phyloP scores from a whole-genome alignment of 225 moss, liverwort and hornwort species.

The Sphagnum contortum region DNA sequence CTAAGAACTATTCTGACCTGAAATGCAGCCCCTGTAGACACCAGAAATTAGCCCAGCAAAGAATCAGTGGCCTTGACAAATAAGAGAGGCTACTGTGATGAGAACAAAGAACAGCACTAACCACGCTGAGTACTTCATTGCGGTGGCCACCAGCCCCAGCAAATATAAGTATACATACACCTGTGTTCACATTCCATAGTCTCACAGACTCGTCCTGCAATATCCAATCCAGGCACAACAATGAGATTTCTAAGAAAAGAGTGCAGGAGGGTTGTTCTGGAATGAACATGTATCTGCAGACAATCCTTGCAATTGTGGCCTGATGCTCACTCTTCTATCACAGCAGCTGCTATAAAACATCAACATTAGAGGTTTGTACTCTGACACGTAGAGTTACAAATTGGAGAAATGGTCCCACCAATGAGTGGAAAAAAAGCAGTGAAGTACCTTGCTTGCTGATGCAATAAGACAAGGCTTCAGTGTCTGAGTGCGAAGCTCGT shows the following conservation, averaged over 20 bases:
- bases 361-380: too few relatives aligned
- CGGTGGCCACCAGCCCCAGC: conserved; percentile 98
- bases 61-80: too few relatives aligned
- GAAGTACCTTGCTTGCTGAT: conserved; percentile 77
- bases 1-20: too few relatives aligned
- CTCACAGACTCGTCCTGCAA: conserved; percentile 79
- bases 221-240: not conserved
- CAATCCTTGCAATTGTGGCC: not conserved
- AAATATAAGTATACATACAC: conserved; percentile 88
- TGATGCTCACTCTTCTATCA: too few relatives aligned
- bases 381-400: not conserved
- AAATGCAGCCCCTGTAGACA: too few relatives aligned
- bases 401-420: not conserved
- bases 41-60: too few relatives aligned
- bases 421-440: not conserved
- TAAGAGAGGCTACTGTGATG: not conserved
- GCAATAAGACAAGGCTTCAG: conserved; percentile 87
- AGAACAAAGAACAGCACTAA: conserved; percentile 7
- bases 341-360: too few relatives aligned
- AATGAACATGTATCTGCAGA: not conserved
- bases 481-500: conserved; percentile 84
- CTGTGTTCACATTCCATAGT: conserved; percentile 85
- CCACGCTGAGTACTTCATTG: conserved; percentile 91
- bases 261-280: too few relatives aligned
- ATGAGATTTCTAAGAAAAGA: too few relatives aligned